Percentiles rank a stretch among this genome's conserved stretches.
Evolutionary conservation across 306 rosid species (phyloP).

Genomic region (Carpinus fangiana): DNA sequence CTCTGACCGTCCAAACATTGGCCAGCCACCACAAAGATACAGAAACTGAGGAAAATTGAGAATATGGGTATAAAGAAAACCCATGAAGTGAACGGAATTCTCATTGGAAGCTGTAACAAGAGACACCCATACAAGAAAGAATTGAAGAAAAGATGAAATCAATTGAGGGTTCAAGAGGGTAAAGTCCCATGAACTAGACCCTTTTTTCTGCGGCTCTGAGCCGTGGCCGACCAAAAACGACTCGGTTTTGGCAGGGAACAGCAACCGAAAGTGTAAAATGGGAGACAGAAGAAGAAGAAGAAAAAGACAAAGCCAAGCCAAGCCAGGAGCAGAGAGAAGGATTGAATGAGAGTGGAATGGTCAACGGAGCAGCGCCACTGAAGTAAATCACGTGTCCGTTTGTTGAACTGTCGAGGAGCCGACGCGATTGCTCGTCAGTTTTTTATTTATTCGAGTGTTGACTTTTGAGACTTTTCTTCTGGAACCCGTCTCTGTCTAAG

Average conservation of each 20-base stretch:
- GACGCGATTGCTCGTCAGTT: neutral
- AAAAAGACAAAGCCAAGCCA: neutral
- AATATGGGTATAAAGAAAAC: neutral
- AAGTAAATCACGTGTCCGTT: neutral
- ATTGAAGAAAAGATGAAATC: neutral
- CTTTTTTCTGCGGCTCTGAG: neutral
- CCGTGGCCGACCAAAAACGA: neutral
- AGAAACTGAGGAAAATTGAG: neutral
- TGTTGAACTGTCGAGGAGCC: too few relatives aligned
- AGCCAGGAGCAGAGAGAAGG: neutral
- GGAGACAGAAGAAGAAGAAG: neutral
- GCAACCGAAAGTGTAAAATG: neutral
- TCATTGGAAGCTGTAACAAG: neutral
- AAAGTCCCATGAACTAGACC: constrained; percentile 24
- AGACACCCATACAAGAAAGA: neutral
- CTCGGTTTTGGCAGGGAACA: neutral
- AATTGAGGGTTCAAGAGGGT: neutral
- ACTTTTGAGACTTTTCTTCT: neutral
- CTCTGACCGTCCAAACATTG: neutral
- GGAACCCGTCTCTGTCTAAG: neutral
- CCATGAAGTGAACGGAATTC: neutral
- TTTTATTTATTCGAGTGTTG: neutral
- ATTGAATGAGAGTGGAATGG: neutral
- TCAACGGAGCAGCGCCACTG: neutral
- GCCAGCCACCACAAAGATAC: neutral